A percentile compares a stretch with the other conserved stretches of the same genome.
Conservation (phyloP, 1,284 basidiomycete species). For the Marasmius oreades region DNA sequence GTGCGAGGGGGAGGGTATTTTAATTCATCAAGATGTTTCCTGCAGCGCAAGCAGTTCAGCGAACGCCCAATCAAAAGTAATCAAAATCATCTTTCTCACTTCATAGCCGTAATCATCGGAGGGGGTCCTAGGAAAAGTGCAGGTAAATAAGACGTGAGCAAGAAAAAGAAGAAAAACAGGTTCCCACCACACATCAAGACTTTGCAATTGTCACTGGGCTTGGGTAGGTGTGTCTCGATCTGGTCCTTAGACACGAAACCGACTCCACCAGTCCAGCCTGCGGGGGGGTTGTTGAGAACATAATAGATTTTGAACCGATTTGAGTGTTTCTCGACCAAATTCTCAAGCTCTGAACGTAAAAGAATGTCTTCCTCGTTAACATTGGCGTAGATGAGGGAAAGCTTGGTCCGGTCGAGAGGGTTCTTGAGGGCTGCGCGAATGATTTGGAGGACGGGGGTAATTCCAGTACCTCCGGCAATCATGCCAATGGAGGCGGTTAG, state of each 20-base stretch:
- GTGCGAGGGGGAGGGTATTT: constrained; percentile 85
- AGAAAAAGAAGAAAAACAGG: not conserved
- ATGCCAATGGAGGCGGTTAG: constrained; percentile 82
- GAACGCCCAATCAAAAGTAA: constrained; percentile 13
- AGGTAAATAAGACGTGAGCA: constrained; percentile 6
- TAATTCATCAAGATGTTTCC: constrained; percentile 86
- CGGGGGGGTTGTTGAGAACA: constrained; percentile 91
- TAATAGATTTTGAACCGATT: constrained; percentile 83
- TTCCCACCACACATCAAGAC: constrained; percentile 79
- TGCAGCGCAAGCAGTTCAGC: constrained; percentile 30
- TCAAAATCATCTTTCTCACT: constrained; percentile 60
- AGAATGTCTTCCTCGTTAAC: constrained; percentile 88
- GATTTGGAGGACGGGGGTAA: constrained; percentile 98
- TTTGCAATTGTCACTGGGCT: constrained; percentile 67
- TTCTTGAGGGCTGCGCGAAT: constrained; percentile 88
- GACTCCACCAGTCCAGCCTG: constrained; percentile 81
- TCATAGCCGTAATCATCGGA: constrained; percentile 97
- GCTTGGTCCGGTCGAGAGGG: constrained; percentile 76
- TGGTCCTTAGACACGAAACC: constrained; percentile 96
- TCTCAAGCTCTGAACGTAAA: constrained; percentile 83
- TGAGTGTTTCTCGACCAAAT: constrained; percentile 65
- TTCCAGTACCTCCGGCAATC: constrained; percentile 96
- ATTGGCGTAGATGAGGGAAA: constrained; percentile 94
- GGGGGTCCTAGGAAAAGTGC: constrained; percentile 67
- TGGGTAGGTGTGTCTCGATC: constrained; percentile 74